Conservation (phyloP, 2,329 filamentous ascomycete species). For the Camillea tinctor region DNA sequence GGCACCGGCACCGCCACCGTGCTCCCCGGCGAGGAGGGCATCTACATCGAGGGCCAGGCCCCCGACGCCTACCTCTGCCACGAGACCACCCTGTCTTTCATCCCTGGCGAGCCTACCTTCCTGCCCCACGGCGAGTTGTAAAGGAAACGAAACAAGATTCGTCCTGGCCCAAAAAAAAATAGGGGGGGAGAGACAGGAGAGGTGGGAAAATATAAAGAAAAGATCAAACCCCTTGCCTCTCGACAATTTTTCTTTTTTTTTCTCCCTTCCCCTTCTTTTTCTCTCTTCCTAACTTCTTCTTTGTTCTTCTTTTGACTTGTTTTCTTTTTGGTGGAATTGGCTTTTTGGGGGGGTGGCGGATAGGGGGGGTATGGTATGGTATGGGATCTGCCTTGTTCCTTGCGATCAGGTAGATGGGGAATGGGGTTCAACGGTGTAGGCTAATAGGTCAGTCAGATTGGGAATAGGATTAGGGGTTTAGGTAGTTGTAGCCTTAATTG, state of each 20-base stretch:
- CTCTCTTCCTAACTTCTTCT: not conserved
- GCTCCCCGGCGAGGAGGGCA: slow-evolving; percentile 3
- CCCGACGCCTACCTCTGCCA: slow-evolving; percentile 16
- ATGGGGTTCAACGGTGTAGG: no score
- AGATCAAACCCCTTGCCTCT: not conserved
- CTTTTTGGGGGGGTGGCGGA: no score
- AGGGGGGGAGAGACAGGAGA: not conserved
- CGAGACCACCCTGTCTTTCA: slow-evolving; percentile 13
- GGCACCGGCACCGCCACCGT: not conserved
- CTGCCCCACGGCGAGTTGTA: slow-evolving; percentile 18
- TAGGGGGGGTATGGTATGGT: no score
- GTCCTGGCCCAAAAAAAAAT: not conserved
- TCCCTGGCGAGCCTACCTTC: slow-evolving; percentile 20
- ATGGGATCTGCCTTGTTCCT: no score
- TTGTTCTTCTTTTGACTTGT: no score
- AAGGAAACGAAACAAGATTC: no score
- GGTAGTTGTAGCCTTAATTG: no score
- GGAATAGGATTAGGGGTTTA: no score
- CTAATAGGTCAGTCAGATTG: no score
- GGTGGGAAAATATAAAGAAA: slow-evolving; percentile 7
- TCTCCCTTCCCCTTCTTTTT: not conserved
- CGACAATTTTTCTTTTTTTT: not conserved
- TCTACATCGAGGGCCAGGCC: slow-evolving; percentile 12
- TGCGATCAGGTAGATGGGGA: no score
- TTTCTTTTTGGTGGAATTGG: no score